A percentile compares a stretch with the other conserved stretches of the same genome.
phyloP scores from a whole-genome alignment of 352 stramenopile species.

The Phytopythium sindhum region DNA sequence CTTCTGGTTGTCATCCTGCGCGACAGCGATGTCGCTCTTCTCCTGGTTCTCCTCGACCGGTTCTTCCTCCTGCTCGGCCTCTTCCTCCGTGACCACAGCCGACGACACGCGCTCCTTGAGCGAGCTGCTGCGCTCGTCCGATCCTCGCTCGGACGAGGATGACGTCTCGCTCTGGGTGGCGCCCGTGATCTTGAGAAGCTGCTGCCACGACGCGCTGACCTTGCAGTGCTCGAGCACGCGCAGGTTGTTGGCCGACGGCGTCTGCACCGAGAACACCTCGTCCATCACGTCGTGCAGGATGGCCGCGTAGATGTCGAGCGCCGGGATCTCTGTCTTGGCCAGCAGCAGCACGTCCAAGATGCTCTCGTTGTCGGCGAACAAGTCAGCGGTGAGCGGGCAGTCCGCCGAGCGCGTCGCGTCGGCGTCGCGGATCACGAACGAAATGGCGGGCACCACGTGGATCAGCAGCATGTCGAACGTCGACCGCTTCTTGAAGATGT shows the following conservation, averaged over 20 bases:
- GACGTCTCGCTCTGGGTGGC: conserved; percentile 5
- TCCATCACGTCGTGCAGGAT: conserved; percentile 78
- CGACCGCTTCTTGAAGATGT: conserved; percentile 57
- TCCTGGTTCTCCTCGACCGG: not conserved
- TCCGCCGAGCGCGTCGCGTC: conserved; percentile 60
- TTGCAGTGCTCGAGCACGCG: conserved; percentile 73
- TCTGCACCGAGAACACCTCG: conserved; percentile 59
- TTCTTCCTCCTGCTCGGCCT: conserved; percentile 5
- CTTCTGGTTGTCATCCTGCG: not conserved
- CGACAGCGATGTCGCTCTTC: not conserved
- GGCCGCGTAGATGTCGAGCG: conserved; percentile 69
- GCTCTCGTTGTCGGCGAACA: conserved; percentile 60
- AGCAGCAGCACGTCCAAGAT: conserved; percentile 56
- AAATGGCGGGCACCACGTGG: conserved; percentile 73
- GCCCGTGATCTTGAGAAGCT: conserved; percentile 24
- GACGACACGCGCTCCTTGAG: conserved; percentile 19
- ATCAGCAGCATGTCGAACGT: conserved; percentile 88
- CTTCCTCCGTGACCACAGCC: conserved; percentile 6
- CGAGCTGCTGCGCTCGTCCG: conserved; percentile 35
- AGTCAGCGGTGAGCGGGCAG: conserved; percentile 67
- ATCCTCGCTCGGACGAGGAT: conserved; percentile 22
- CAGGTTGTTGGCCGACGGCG: conserved; percentile 63
- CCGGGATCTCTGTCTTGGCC: conserved; percentile 59
- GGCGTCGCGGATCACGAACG: conserved; percentile 74
- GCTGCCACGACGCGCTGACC: conserved; percentile 51